Base-by-base conservation (phyloP, 2,329 filamentous ascomycete genomes). In the Alternaria metachromatica region DNA sequence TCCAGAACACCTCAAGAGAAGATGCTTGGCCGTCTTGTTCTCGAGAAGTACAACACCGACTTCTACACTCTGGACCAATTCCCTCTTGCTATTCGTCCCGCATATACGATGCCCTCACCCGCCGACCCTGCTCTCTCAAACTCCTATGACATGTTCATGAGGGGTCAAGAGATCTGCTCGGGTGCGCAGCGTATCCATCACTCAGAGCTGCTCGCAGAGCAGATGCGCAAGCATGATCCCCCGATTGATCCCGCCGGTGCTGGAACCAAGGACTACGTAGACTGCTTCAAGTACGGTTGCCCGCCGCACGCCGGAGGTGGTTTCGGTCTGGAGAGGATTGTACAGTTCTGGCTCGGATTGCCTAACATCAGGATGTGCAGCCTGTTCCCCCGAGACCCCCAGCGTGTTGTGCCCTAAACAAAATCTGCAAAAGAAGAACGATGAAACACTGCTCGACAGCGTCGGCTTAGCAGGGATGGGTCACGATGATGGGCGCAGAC, bases 31-130 rank as follows among this genome's bases (percentile, higher is more conserved):
- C 90, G 89, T 25, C 86, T 98, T 51, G 89, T 98, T 70, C 90
- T 92, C 61, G 87, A 92, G 73, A 97, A 97, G 83, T 97, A 91
- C 86, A 88, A 91, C 78, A 96, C 94, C 64, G 96, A 99, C 83
- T 98, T 98, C 84, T 98, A 97, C 84, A 90, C 96, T 21, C 87
- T 99, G 66, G 95, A 98, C 85, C 96, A 98, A 82, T 99, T 97
- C 86, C 96, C 96, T 48, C 89, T 96, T 80, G 85, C 86, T 41
- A 92, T 96, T 20, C 89, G 96, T 28, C 95, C 95, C 6, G 97
- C 97, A 82, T 98, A 97, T 82, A 94, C 95, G 65, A 93, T 95
- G 84, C 89, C 92, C 58, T 92, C 78, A 33, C 80, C 82, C 43
- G 43, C 67, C 41, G 76, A 81, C 69, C 73, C 81, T 7, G 71